These are phyloP conservation scores for Lentithecium fluviatile DNA, from an alignment of 495 filamentous ascomycete species.

Conservation along the genomic window DNA sequence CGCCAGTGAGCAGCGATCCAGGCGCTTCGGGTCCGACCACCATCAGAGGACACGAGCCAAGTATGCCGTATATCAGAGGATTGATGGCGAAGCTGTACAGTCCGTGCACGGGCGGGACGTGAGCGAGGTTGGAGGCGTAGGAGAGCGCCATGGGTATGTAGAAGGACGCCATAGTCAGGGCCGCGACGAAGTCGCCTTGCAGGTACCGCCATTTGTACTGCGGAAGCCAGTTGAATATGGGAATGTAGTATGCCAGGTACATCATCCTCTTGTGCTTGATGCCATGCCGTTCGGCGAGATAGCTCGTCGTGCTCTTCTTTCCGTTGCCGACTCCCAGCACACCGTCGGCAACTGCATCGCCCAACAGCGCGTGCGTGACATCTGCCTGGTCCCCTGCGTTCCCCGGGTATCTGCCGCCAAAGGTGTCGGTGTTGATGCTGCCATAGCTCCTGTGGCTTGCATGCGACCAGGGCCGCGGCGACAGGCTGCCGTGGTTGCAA, in stretches of 20 bases:
- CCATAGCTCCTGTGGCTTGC: conserved; percentile 48
- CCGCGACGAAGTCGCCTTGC: conserved; percentile 80
- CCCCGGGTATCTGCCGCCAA: conserved; percentile 33
- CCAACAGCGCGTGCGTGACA: conserved; percentile 38
- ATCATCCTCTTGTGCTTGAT: conserved; percentile 59
- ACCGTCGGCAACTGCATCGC: conserved; percentile 45
- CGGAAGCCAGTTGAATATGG: conserved; percentile 80
- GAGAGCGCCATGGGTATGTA: conserved; percentile 98
- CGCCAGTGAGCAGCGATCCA: conserved; percentile 84
- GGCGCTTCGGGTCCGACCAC: conserved; percentile 96
- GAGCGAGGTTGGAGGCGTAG: conserved; percentile 87
- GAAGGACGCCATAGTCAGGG: conserved; percentile 89
- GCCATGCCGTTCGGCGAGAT: conserved; percentile 60
- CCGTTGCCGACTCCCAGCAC: conserved; percentile 46
- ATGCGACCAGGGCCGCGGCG: conserved; percentile 54
- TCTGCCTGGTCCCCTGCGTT: conserved; percentile 29
- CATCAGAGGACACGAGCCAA: conserved; percentile 89
- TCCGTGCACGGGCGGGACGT: conserved; percentile 92
- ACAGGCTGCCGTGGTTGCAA: conserved; percentile 80
- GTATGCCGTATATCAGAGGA: conserved; percentile 82
- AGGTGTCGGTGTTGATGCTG: conserved; percentile 44
- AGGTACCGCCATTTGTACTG: conserved; percentile 81
- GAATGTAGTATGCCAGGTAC: conserved; percentile 92
- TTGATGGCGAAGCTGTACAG: conserved; percentile 93
- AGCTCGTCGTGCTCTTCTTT: conserved; percentile 63